Evolutionary conservation across 1,139 yeast species (phyloP).

Genomic region (Hemisphaericaspora xylofermentans): DNA sequence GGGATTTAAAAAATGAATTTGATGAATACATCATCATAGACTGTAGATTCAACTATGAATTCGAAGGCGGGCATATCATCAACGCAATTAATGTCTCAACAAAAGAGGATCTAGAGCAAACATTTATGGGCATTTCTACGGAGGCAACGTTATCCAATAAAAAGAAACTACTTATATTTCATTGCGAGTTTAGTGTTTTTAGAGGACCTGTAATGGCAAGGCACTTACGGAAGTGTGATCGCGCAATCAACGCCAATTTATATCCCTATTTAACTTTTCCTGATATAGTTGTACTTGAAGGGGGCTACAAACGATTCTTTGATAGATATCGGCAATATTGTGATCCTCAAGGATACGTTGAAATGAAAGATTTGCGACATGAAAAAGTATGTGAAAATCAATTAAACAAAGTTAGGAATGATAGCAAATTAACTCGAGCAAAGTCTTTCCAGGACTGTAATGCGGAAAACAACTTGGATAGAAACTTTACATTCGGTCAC

Average conservation of each 20-base stretch:
- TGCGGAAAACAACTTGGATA: conserved; percentile 20
- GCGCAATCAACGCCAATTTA: conserved; percentile 65
- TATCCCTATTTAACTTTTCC: conserved; percentile 86
- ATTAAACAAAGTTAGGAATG: conserved; percentile 65
- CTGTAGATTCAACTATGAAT: conserved; percentile 92
- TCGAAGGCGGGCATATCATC: conserved; percentile 84
- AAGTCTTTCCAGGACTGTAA: conserved; percentile 21
- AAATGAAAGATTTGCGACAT: conserved; percentile 79
- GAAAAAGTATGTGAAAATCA: conserved; percentile 68
- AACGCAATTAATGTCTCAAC: conserved; percentile 79
- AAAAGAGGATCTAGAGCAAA: conserved; percentile 62
- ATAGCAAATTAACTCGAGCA: conserved; percentile 45
- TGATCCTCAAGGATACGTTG: conserved; percentile 75
- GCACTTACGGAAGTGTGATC: conserved; percentile 79
- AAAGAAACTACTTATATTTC: conserved; percentile 69
- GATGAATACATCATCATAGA: conserved; percentile 69
- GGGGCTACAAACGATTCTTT: conserved; percentile 84
- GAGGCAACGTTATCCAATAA: background rate
- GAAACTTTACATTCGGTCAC: conserved; percentile 16
- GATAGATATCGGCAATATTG: conserved; percentile 56
- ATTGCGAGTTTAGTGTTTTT: conserved; percentile 90
- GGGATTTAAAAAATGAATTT: conserved; percentile 53
- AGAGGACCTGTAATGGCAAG: conserved; percentile 93
- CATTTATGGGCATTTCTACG: conserved; percentile 26
- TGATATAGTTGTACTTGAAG: conserved; percentile 82